These are phyloP conservation scores for Rosa multiflora DNA, from an alignment of 306 rosid species.

Conservation along the genomic window DNA sequence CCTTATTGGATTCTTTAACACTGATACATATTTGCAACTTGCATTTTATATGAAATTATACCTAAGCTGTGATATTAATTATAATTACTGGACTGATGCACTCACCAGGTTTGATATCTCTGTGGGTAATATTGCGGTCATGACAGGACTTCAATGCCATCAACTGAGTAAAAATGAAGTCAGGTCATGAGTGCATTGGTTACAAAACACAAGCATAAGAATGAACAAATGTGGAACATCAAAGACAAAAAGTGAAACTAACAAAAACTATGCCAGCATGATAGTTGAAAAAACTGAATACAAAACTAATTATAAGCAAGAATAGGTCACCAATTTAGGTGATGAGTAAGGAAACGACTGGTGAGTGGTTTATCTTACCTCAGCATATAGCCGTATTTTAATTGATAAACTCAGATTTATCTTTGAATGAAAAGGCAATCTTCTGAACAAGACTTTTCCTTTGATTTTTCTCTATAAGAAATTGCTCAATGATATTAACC, in stretches of 20 bases:
- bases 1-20: neutral
- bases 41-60: neutral
- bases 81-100: slow-evolving; percentile 20
- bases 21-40: neutral
- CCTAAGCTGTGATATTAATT: neutral
- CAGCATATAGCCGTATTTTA: neutral
- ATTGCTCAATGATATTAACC: neutral
- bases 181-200: slow-evolving; percentile 13
- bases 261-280: neutral
- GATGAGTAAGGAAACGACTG: neutral
- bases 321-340: neutral
- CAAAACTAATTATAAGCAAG: neutral
- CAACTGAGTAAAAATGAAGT: slow-evolving; percentile 49
- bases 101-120: slow-evolving; percentile 98
- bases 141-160: slow-evolving; percentile 88
- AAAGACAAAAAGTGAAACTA: neutral
- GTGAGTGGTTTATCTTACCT: neutral
- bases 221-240: neutral
- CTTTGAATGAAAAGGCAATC: neutral
- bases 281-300: neutral
- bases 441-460: neutral
- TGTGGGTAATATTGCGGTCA: slow-evolving; percentile 90
- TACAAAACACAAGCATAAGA: neutral
- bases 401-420: neutral
- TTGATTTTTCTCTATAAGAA: neutral